Base-by-base conservation (phyloP, 2,329 filamentous ascomycete species). In the Trichoderma sp. region DNA sequence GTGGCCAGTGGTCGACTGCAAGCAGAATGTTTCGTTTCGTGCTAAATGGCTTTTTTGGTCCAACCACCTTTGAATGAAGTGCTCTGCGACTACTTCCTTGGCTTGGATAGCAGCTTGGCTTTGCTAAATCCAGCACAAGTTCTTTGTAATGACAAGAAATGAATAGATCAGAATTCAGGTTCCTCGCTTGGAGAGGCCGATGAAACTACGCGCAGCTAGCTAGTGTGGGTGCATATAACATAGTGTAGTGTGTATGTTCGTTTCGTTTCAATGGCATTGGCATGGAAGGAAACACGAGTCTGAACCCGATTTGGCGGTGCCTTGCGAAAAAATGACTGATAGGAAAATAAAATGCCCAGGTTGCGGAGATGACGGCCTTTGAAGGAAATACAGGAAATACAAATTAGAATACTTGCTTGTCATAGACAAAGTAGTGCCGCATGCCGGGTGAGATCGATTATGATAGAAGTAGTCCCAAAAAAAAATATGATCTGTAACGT, bases 401-500 rank as follows among this genome's bases (percentile, higher is more conserved):
- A 55, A 43, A n/a, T 43, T 43, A 43, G 39, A 43, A 43, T 43
- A 43, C 39, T 43, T 43, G 15, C 39, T 43, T 43, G 39, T 43
- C 39, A 43, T 43, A n/a, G 39, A 17, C 15, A 39, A 34, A 17
- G 39, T 66, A 34, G 17, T 32, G 28, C 39, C 43, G 28, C 3
- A 6, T 23, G 26, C 39, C 43, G 28, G 28, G 66, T 61, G 28
- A 68, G 66, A 68, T 50, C 36, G 66, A 61, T 68, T 68, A 34
- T 68, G 47, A 34, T 68, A 4, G 11, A 26, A 34, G 34, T 9
- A 28, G n/a, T n/a, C 17, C 17, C 17, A 20, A 8, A n/a, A 8
- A n/a, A 53, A 23, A 61, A 50, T 26, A 34, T 61, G 36, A 61
- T 68, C 53, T 68, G 55, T 68, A 68, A 68, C 36, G 66, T 68